Percentiles rank a stretch among this genome's conserved stretches.
Conservation (phyloP, 2,329 filamentous ascomycete species). For the Diplodia sapinea region DNA sequence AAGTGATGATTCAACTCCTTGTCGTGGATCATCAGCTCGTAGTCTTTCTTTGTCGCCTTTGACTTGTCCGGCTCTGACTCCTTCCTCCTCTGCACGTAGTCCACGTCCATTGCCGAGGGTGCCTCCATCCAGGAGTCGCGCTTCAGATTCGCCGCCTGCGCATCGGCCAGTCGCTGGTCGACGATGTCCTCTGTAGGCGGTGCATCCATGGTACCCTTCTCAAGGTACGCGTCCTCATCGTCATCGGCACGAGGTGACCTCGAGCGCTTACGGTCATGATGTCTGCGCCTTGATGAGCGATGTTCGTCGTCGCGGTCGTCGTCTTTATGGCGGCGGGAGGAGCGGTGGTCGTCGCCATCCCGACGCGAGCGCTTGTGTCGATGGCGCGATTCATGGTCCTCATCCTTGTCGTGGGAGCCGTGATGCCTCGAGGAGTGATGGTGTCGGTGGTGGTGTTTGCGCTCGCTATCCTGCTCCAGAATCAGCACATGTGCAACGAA, state of each 20-base stretch:
- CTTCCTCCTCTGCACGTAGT: slow-evolving; percentile 75
- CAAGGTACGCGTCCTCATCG: slow-evolving; percentile 49
- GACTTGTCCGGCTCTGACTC: slow-evolving; percentile 49
- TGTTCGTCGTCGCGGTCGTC: slow-evolving; percentile 48
- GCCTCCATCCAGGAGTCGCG: slow-evolving; percentile 96
- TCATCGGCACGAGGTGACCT: slow-evolving; percentile 32
- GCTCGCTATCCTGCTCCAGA: slow-evolving; percentile 42
- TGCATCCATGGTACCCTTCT: slow-evolving; percentile 51
- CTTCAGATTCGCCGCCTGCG: slow-evolving; percentile 54
- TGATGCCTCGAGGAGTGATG: slow-evolving; percentile 53
- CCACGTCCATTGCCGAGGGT: slow-evolving; percentile 79
- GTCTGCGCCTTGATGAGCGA: slow-evolving; percentile 34
- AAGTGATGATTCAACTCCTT: slow-evolving; percentile 81
- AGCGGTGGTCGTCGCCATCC: slow-evolving; percentile 54
- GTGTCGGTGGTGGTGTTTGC: slow-evolving; percentile 52
- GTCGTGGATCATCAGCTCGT: slow-evolving; percentile 74
- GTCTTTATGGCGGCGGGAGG: slow-evolving; percentile 57
- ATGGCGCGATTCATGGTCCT: slow-evolving; percentile 57
- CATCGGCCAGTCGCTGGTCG: slow-evolving; percentile 50
- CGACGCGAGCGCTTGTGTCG: slow-evolving; percentile 69
- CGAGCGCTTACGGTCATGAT: slow-evolving; percentile 33
- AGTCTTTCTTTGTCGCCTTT: slow-evolving; percentile 59
- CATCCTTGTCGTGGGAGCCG: slow-evolving; percentile 54
- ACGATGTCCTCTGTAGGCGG: slow-evolving; percentile 51
- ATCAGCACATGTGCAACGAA: slow-evolving; percentile 2